Conservation (phyloP, 164 flowering plant genomes). For the Stephania cephalantha region DNA sequence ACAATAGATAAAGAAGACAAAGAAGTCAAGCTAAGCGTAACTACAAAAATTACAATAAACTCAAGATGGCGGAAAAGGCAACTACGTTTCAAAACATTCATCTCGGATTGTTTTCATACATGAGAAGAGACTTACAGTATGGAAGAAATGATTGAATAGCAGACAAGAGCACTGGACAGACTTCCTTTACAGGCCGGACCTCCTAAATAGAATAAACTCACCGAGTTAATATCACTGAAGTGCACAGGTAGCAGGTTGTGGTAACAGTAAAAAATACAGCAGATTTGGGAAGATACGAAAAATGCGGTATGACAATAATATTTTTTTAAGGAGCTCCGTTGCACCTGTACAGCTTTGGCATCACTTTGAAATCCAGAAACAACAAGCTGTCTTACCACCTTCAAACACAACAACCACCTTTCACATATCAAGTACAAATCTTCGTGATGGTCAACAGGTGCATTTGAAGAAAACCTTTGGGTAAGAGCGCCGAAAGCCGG, state of each 20-base stretch:
- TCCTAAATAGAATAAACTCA: conserved; percentile 40
- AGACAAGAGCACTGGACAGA: conserved; percentile 69
- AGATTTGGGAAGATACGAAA: neutral
- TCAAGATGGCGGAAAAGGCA: neutral
- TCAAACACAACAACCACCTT: conserved; percentile 86
- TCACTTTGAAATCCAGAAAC: conserved; percentile 84
- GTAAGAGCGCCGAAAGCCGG: conserved; percentile 53
- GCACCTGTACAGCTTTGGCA: conserved; percentile 74
- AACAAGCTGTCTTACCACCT: conserved; percentile 66
- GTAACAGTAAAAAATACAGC: neutral
- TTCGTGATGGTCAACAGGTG: conserved; percentile 49
- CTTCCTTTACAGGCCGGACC: conserved; percentile 80
- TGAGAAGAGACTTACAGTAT: conserved; percentile 53
- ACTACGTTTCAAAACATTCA: neutral
- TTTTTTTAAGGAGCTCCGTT: neutral
- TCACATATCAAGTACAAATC: conserved; percentile 71
- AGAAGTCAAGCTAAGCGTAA: neutral
- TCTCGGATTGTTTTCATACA: neutral
- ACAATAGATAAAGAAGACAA: neutral
- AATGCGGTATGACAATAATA: neutral
- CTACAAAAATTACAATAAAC: neutral
- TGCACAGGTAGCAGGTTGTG: neutral
- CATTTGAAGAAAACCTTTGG: conserved; percentile 33
- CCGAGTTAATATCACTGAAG: neutral
- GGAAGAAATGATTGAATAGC: conserved; percentile 78